Conservation (phyloP, 805 yeast genomes). For the Saccharomyces kudriavzevii region DNA sequence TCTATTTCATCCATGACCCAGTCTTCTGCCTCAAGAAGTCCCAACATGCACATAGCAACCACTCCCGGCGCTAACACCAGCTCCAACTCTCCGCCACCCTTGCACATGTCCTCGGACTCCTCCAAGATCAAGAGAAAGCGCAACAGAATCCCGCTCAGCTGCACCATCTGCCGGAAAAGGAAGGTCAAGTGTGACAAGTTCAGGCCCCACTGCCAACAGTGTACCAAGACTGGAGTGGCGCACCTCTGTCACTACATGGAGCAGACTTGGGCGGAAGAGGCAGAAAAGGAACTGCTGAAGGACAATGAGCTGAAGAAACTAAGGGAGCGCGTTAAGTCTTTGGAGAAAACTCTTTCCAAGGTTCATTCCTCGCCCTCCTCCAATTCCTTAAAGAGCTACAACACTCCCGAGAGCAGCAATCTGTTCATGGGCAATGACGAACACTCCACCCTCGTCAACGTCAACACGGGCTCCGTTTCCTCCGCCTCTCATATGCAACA, state of each 20-base stretch:
- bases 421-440: slow-evolving; percentile 5
- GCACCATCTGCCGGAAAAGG: slow-evolving; percentile 41
- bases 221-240: slow-evolving; percentile 49
- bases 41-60: background rate
- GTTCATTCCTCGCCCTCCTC: slow-evolving; percentile 16
- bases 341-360: slow-evolving; percentile 40
- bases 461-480: slow-evolving; percentile 1
- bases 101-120: background rate
- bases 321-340: slow-evolving; percentile 44
- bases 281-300: slow-evolving; percentile 42
- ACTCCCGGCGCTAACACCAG: background rate
- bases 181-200: slow-evolving; percentile 44
- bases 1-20: background rate
- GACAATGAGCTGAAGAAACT: slow-evolving; percentile 43
- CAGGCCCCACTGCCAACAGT: slow-evolving; percentile 49
- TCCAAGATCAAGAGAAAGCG: slow-evolving; percentile 32
- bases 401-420: slow-evolving; percentile 16
- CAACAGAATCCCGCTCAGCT: slow-evolving; percentile 41
- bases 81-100: background rate
- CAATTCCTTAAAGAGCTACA: slow-evolving; percentile 6
- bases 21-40: background rate
- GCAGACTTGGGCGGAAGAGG: slow-evolving; percentile 49
- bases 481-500: background rate
- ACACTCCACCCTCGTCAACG: background rate
- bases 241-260: slow-evolving; percentile 51